Percentiles rank a stretch among this genome's conserved stretches.
Evolutionary conservation across 495 filamentous ascomycete species (phyloP).

Genomic region (Aspergillus ostianus): DNA sequence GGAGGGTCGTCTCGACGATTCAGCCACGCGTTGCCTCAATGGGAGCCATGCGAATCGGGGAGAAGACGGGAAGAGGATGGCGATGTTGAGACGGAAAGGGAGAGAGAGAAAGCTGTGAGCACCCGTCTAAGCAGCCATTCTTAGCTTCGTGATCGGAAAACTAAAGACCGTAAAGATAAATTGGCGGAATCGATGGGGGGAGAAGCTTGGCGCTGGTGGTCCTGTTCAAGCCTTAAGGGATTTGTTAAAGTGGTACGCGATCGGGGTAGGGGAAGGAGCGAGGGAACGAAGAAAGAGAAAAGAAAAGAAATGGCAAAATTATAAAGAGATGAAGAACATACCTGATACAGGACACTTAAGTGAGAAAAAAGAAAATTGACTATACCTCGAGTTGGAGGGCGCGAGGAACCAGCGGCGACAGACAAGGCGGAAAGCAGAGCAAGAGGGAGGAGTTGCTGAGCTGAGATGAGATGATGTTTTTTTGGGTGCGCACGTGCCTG

Average conservation of each 20-base stretch:
- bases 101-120: conserved; percentile 19
- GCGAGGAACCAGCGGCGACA: conserved; percentile 7
- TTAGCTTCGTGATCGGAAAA: conserved; percentile 19
- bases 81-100: conserved; percentile 21
- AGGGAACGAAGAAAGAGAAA: not conserved
- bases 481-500: conserved; percentile 31
- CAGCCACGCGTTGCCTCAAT: conserved; percentile 45
- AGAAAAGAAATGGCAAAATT: not conserved
- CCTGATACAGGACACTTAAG: conserved; percentile 7
- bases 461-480: conserved; percentile 31
- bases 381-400: conserved; percentile 4
- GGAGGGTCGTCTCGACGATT: conserved; percentile 39
- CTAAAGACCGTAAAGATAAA: not conserved
- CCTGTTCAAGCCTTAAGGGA: conserved; percentile 9
- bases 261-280: not conserved
- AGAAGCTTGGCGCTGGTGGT: conserved; percentile 8
- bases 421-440: conserved; percentile 1
- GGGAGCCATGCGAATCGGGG: conserved; percentile 44
- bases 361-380: not conserved
- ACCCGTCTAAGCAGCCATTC: conserved; percentile 41
- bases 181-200: not conserved
- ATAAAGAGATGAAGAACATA: not conserved
- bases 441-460: conserved; percentile 5
- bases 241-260: conserved; percentile 3
- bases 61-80: conserved; percentile 23